These are phyloP conservation scores for Eragrostis tef DNA, from an alignment of 202 grass and related monocot species.

Conservation along the genomic window DNA sequence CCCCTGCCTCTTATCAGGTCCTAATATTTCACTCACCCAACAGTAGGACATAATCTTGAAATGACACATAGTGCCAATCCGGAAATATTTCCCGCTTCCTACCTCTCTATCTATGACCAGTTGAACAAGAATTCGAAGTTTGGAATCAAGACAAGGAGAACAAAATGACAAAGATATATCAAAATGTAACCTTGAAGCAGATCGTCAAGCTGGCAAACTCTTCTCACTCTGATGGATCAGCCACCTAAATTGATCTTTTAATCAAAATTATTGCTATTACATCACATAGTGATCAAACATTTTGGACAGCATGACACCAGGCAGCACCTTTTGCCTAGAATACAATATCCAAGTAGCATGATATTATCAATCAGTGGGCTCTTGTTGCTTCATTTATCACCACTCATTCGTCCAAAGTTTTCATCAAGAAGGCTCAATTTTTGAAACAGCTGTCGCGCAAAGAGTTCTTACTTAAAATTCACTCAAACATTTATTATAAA, in stretches of 20 bases:
- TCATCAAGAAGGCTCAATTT: constrained; percentile 1
- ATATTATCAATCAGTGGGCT: constrained; percentile 15
- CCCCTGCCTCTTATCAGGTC: constrained; percentile 5
- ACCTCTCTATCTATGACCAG: constrained; percentile 16
- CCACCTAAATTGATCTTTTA: constrained; percentile 14
- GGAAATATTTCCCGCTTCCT: neutral
- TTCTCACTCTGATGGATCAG: constrained; percentile 37
- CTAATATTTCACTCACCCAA: neutral
- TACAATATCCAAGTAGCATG: constrained; percentile 26
- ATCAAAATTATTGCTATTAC: neutral
- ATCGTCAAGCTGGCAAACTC: constrained; percentile 15
- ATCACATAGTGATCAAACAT: constrained; percentile 19
- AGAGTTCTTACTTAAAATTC: neutral
- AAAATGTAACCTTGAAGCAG: neutral
- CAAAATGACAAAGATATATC: too few species aligned
- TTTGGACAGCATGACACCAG: neutral
- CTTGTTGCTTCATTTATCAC: constrained; percentile 20
- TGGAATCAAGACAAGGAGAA: constrained; percentile 20
- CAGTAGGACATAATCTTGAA: constrained; percentile 15
- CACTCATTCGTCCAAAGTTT: constrained; percentile 1
- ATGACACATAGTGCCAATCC: constrained; percentile 18
- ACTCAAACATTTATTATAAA: neutral
- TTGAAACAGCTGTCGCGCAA: neutral
- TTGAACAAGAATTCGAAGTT: constrained; percentile 40
- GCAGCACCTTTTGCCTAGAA: constrained; percentile 17